A percentile compares a stretch with the other conserved stretches of the same genome.
Conservation (phyloP, 139 green algal genomes). For the Micractinium conductrix region DNA sequence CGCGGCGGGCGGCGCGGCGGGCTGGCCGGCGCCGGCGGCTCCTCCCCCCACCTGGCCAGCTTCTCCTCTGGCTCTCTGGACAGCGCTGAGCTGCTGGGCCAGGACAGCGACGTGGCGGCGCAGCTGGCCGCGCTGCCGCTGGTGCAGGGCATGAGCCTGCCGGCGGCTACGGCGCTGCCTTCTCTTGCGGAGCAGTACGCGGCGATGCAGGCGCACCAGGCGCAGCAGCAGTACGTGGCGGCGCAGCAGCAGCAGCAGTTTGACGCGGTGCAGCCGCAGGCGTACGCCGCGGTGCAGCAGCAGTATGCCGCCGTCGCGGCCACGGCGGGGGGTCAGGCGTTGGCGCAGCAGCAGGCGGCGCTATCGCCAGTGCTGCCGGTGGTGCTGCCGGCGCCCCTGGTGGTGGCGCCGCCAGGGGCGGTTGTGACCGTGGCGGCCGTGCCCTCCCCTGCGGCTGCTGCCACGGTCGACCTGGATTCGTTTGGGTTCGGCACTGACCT, state of each 20-base stretch:
- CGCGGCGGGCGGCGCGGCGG: neutral
- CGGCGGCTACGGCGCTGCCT: neutral
- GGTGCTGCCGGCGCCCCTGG: neutral
- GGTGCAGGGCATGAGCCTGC: neutral
- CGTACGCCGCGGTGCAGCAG: neutral
- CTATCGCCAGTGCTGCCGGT: neutral
- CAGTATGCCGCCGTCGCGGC: too few relatives aligned
- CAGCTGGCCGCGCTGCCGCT: neutral
- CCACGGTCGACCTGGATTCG: neutral
- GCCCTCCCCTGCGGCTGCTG: neutral
- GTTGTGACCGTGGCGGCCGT: neutral
- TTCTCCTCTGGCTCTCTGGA: conserved; percentile 8
- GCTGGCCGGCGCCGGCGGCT: neutral
- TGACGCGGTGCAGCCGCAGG: neutral
- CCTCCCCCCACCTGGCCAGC: neutral
- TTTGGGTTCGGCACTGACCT: neutral
- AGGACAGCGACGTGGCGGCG: neutral
- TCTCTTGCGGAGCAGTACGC: neutral
- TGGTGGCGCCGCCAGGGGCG: neutral
- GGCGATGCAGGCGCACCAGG: conserved; percentile 9
- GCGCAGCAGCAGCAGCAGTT: neutral
- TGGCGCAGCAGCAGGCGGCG: neutral
- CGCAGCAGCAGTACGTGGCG: neutral
- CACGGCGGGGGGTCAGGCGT: neutral
- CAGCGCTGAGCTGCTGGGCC: neutral